Percentiles rank a stretch among this genome's conserved stretches.
phyloP scores from a whole-genome alignment of 441 rosid genomes.

The Flueggea neowawraea region DNA sequence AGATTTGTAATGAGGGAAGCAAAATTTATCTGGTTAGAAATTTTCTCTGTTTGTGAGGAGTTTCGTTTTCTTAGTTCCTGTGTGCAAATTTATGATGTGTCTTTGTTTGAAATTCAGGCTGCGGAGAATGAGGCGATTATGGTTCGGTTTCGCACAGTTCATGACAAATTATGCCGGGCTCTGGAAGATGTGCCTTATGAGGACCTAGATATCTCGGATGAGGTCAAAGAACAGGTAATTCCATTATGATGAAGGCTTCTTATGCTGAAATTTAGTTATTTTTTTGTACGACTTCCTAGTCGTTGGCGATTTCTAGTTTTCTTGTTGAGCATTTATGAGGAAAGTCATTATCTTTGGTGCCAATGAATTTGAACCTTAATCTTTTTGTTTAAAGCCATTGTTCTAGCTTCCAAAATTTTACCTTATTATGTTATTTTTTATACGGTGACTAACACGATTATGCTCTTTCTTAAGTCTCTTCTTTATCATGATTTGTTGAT shows the following conservation, averaged over 20 bases:
- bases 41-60: not conserved
- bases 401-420: too few species aligned
- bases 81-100: not conserved
- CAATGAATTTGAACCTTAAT: too few species aligned
- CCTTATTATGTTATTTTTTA: too few species aligned
- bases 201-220: constrained; percentile 54
- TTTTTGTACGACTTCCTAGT: not conserved
- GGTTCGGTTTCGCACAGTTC: constrained; percentile 46
- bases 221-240: constrained; percentile 62
- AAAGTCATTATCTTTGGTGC: not conserved
- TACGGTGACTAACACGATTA: too few species aligned
- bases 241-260: not conserved
- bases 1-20: constrained; percentile 67
- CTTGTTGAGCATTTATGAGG: not conserved
- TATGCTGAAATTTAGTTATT: not conserved
- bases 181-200: constrained; percentile 44
- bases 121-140: constrained; percentile 55
- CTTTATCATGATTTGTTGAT: too few species aligned
- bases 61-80: not conserved
- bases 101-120: constrained; percentile 33
- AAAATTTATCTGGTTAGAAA: constrained; percentile 66
- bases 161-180: constrained; percentile 48
- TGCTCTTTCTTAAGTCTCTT: too few species aligned
- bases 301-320: not conserved
- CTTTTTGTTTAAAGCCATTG: too few species aligned